Conservation (phyloP, 768 basidiomycete genomes). For the Piloderma croceum region DNA sequence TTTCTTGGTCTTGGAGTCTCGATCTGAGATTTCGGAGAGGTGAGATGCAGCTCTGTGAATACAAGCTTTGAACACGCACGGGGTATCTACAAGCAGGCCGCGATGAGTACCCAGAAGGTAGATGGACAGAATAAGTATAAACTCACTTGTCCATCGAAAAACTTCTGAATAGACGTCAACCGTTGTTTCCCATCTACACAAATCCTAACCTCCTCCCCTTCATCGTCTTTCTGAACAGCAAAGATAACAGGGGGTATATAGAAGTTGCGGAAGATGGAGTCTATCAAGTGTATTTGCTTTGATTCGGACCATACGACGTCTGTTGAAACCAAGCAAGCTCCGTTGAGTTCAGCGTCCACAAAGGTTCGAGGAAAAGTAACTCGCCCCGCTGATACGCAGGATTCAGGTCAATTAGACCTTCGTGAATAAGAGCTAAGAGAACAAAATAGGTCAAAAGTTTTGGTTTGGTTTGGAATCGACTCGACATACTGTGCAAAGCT, state of each 20-base stretch:
- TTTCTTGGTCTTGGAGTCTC: slow-evolving; percentile 52
- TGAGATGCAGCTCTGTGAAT: slow-evolving; percentile 13
- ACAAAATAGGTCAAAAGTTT: neutral
- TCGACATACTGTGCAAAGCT: slow-evolving; percentile 41
- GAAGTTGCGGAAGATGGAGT: slow-evolving; percentile 49
- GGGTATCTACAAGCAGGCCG: slow-evolving; percentile 38
- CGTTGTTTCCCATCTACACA: slow-evolving; percentile 54
- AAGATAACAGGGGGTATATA: slow-evolving; percentile 51
- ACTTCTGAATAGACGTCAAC: slow-evolving; percentile 41
- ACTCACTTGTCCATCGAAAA: slow-evolving; percentile 41
- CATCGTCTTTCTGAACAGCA: slow-evolving; percentile 34
- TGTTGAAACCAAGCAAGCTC: slow-evolving; percentile 18
- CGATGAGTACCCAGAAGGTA: slow-evolving; percentile 4
- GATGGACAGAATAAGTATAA: neutral
- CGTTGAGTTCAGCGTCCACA: neutral
- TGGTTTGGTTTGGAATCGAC: neutral
- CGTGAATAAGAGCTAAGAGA: slow-evolving; percentile 54
- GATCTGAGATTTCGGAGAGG: slow-evolving; percentile 37
- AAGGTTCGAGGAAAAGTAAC: slow-evolving; percentile 9
- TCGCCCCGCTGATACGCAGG: slow-evolving; percentile 71
- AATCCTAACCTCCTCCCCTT: slow-evolving; percentile 34
- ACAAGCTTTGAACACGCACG: slow-evolving; percentile 32
- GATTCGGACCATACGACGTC: slow-evolving; percentile 72
- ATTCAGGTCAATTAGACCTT: slow-evolving; percentile 63
- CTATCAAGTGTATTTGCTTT: slow-evolving; percentile 55